A percentile compares a stretch with the other conserved stretches of the same genome.
Conservation (phyloP, 2,329 filamentous ascomycete species). For the Beauveria varroae region DNA sequence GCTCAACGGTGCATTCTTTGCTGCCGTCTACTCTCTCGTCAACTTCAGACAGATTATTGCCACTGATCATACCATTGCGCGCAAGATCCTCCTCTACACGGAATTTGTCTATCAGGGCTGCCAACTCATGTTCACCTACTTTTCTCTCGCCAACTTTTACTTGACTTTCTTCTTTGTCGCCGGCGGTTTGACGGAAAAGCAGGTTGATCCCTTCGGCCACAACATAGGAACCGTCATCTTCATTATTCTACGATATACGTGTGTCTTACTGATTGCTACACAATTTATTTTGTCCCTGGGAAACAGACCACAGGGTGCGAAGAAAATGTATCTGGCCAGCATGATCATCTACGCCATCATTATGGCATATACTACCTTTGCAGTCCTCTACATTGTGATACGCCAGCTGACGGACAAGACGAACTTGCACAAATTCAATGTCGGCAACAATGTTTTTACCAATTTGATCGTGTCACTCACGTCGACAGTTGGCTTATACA, state of each 20-base stretch:
- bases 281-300: slow-evolving; percentile 97
- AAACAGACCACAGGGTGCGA: slow-evolving; percentile 90
- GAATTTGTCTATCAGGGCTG: slow-evolving; percentile 95
- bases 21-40: slow-evolving; percentile 91
- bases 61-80: slow-evolving; percentile 82
- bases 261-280: slow-evolving; percentile 79
- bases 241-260: slow-evolving; percentile 74
- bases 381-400: slow-evolving; percentile 80
- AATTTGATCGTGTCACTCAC: slow-evolving; percentile 87
- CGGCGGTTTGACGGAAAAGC: slow-evolving; percentile 72
- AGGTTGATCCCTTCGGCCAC: slow-evolving; percentile 86
- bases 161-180: slow-evolving; percentile 98
- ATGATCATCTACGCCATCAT: slow-evolving; percentile 90
- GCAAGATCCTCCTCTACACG: slow-evolving; percentile 87
- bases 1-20: slow-evolving; percentile 98
- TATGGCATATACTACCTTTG: slow-evolving; percentile 93
- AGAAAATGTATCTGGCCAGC: slow-evolving; percentile 77
- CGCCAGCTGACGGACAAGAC: slow-evolving; percentile 58
- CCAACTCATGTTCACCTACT: slow-evolving; percentile 90
- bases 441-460: slow-evolving; percentile 88
- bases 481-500: slow-evolving; percentile 88
- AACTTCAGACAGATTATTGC: slow-evolving; percentile 90
- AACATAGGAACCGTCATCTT: slow-evolving; percentile 80
- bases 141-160: slow-evolving; percentile 98
- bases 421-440: slow-evolving; percentile 36